Percentiles rank a stretch among this genome's conserved stretches.
phyloP scores from a whole-genome alignment of 106 monocot genomes.

The Phalaenopsis equestris region DNA sequence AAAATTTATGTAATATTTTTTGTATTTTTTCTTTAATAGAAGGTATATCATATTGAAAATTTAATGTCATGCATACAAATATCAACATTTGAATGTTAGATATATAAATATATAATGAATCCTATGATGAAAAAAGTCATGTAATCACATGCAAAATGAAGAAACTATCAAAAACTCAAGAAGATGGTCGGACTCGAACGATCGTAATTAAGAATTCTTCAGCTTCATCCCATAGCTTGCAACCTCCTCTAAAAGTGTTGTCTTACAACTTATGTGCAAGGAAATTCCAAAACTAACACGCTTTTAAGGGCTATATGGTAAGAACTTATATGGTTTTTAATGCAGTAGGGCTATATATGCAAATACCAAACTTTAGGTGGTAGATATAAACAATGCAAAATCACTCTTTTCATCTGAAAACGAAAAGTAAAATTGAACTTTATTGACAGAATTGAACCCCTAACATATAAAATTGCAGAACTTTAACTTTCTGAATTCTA shows the following conservation, averaged over 20 bases:
- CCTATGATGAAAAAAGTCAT: too few species aligned
- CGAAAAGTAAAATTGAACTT: not conserved
- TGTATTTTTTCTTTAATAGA: too few species aligned
- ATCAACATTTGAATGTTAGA: too few species aligned
- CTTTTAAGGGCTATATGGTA: constrained; percentile 4
- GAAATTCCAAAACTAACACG: constrained; percentile 63
- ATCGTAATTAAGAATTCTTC: too few species aligned
- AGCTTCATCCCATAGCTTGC: not conserved
- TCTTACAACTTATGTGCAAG: constrained; percentile 67
- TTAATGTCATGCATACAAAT: too few species aligned
- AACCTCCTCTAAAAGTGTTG: constrained; percentile 32
- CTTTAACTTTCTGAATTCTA: not conserved
- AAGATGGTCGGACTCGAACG: constrained; percentile 18
- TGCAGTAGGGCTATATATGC: too few species aligned
- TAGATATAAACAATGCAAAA: not conserved
- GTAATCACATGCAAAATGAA: not conserved
- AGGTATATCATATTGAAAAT: too few species aligned
- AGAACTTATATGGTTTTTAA: too few species aligned
- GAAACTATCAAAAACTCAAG: not conserved
- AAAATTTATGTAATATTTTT: too few species aligned
- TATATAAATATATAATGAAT: too few species aligned
- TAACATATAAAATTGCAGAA: not conserved
- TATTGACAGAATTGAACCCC: not conserved
- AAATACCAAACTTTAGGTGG: too few species aligned
- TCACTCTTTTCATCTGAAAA: not conserved